Conservation (phyloP, 116 monocot species). For the Papilionanthe hybrid region DNA sequence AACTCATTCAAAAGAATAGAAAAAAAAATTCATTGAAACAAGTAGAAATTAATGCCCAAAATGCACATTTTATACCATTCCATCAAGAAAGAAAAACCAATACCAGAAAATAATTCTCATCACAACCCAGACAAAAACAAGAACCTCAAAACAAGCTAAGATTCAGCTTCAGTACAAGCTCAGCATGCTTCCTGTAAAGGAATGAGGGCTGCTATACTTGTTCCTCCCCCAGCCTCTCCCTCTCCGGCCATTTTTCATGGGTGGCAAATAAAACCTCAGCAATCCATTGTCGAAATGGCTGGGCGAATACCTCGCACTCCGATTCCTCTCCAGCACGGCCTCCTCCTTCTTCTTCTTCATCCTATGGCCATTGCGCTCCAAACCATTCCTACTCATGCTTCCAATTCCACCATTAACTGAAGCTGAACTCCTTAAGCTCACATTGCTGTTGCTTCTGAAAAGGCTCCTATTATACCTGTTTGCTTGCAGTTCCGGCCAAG, state of each 20-base stretch:
- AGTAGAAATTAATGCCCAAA: not conserved
- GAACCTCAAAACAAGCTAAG: conserved; percentile 11
- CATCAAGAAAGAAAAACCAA: not conserved
- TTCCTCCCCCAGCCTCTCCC: conserved; percentile 24
- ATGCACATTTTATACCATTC: not conserved
- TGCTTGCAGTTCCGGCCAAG: conserved; percentile 37
- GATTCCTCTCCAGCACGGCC: conserved; percentile 52
- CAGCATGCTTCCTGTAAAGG: conserved; percentile 36
- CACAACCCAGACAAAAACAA: not conserved
- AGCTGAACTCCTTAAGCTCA: conserved; percentile 51
- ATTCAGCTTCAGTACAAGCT: conserved; percentile 42
- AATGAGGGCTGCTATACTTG: conserved; percentile 23
- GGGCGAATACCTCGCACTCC: conserved; percentile 62
- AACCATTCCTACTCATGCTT: conserved; percentile 38
- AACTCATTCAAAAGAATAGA: too few relatives aligned
- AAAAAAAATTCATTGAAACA: too few relatives aligned
- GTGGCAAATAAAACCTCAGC: conserved; percentile 75
- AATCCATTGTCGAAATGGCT: conserved; percentile 45
- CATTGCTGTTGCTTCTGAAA: conserved; percentile 50
- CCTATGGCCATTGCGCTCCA: conserved; percentile 24
- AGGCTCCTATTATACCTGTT: conserved; percentile 18
- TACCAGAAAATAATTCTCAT: conserved; percentile 1
- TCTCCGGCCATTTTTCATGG: conserved; percentile 48
- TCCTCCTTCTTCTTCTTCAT: conserved; percentile 33
- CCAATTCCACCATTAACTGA: conserved; percentile 29